These are phyloP conservation scores for Articulospora tetracladia DNA, from an alignment of 495 filamentous ascomycete species.

Conservation along the genomic window DNA sequence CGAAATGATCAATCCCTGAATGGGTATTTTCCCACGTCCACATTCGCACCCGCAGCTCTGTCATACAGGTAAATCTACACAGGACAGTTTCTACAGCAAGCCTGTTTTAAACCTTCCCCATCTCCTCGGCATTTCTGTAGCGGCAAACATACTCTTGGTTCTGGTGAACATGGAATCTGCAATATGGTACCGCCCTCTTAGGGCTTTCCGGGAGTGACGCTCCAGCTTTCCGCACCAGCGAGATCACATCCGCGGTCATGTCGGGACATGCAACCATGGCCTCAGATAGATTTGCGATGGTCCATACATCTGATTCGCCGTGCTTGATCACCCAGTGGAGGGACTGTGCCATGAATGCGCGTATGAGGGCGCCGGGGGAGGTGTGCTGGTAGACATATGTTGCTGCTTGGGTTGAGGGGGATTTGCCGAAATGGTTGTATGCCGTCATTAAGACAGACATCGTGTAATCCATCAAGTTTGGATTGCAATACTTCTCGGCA, in stretches of 20 bases:
- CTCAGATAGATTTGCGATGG: background rate
- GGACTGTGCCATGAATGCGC: background rate
- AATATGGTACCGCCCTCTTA: background rate
- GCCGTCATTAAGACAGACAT: slow-evolving; percentile 5
- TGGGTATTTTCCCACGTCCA: no score
- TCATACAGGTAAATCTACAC: no score
- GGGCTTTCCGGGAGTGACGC: background rate
- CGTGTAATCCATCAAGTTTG: slow-evolving; percentile 1
- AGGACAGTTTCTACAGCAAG: no score
- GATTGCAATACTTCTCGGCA: slow-evolving; percentile 5
- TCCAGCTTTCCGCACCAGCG: background rate
- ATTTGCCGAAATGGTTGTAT: background rate
- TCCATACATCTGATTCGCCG: background rate
- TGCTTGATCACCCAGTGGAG: background rate
- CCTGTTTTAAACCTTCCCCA: no score
- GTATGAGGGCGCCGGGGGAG: background rate
- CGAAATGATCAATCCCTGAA: no score
- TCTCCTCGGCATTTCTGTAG: no score
- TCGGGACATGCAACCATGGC: background rate
- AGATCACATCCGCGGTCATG: background rate
- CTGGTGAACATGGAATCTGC: background rate
- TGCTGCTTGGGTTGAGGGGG: background rate
- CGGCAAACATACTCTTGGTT: no score
- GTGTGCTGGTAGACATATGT: background rate
- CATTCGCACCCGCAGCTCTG: no score